Evolutionary conservation across 345 rosid species (phyloP), one percentile per base, ranked within the genome.

Genomic region (Ailanthus altissimus): DNA sequence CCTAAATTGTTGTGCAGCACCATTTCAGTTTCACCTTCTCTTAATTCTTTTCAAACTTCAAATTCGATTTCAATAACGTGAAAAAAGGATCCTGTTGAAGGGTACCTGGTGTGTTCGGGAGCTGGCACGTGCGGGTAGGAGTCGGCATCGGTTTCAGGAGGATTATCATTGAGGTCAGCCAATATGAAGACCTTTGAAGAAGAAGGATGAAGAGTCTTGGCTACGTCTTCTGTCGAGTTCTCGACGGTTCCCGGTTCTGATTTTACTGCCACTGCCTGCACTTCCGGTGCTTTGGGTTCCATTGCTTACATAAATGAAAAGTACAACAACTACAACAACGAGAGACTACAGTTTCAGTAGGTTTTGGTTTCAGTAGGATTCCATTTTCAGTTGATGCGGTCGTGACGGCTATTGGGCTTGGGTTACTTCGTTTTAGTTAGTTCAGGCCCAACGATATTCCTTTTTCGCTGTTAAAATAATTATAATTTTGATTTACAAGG

Each of bases 91-190:
- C n/a, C 14, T 0, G 18, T 18, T 28, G 21, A 70, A 23, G 67
- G 28, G 15, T 61, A 90, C 96, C 92, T 90, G 79, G 88, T 11
- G 78, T 77, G 67, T 67, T 79, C 74, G n/a, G 88, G 84, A 56
- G 78, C 79, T 36, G 89, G 49, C 32, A 63, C 43, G 67, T 67
- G 84, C 66, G 73, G 38, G 18, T 91, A 74, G 25, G 89, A 84
- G 51, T 76, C 82, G 69, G 87, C 84, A 78, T 92, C 98, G 65
- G 88, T 69, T 70, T 90, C 92, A 20, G 95, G 95, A 84, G 97
- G 99, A 75, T 93, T 86, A 85, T 84, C 89, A 86, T 91, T 96
- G 77, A 93, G 97, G 92, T 93, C 99, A 53, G 98, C 99, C 75
- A 95, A 77, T 72, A 95, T 87, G 80, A 89, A 89, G 65, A 86